Evolutionary conservation across 805 yeast genomes (phyloP).

Genomic region (Blastobotrys peoriensis): DNA sequence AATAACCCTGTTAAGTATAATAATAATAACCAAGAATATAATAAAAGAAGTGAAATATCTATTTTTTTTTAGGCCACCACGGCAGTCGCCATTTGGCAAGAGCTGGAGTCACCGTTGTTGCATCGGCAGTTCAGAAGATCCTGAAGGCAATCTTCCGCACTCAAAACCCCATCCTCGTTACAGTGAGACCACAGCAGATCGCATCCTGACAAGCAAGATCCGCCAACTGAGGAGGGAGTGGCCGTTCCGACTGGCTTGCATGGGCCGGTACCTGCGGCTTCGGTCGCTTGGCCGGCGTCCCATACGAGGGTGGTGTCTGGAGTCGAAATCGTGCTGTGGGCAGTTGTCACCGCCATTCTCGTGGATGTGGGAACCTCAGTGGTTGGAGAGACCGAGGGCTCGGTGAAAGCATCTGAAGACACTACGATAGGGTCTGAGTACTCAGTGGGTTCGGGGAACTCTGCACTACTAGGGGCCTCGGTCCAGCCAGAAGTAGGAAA

Average conservation of each 20-base stretch:
- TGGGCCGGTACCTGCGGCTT: neutral
- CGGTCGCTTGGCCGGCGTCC: neutral
- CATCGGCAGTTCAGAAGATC: slow-evolving; percentile 24
- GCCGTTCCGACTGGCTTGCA: neutral
- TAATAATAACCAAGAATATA: slow-evolving; percentile 18
- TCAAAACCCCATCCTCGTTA: slow-evolving; percentile 6
- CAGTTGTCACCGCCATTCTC: no score
- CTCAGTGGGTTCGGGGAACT: no score
- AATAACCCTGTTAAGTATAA: no score
- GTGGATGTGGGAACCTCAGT: no score
- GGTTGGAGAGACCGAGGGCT: no score
- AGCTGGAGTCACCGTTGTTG: slow-evolving; percentile 20
- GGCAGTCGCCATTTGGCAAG: slow-evolving; percentile 16
- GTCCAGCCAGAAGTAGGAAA: no score
- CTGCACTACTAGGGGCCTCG: no score
- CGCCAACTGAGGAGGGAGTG: neutral
- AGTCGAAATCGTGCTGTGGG: slow-evolving; percentile 1
- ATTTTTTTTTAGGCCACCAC: slow-evolving; percentile 3
- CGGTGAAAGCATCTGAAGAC: no score
- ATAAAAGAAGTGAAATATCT: slow-evolving; percentile 16
- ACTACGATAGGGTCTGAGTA: no score
- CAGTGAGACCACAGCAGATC: slow-evolving; percentile 11
- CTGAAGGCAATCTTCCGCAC: slow-evolving; percentile 19
- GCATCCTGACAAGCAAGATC: slow-evolving; percentile 1
- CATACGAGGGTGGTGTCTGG: neutral